phyloP scores from a whole-genome alignment of 1,139 yeast species.

The Suhomyces yuchorum region DNA sequence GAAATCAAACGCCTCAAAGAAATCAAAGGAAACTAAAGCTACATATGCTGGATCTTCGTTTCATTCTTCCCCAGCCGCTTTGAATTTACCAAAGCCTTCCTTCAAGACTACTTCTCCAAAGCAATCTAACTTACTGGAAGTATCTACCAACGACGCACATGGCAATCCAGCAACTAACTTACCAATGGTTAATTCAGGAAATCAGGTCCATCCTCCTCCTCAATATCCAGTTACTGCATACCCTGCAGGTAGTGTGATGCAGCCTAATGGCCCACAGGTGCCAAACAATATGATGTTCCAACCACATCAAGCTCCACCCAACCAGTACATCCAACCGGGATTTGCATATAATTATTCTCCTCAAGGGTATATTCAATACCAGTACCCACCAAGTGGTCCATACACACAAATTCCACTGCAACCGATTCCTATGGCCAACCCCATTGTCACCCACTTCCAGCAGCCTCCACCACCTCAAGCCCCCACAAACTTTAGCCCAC shows the following conservation, averaged over 20 bases:
- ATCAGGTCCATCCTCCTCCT: conserved; percentile 25
- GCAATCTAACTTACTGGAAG: conserved; percentile 14
- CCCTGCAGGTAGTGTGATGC: conserved; percentile 24
- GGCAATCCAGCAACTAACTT: conserved; percentile 10
- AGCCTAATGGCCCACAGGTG: conserved; percentile 7
- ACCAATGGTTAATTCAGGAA: conserved; percentile 3
- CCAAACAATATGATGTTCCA: conserved; percentile 6
- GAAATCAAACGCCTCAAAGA: conserved; percentile 10
- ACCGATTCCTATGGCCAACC: conserved; percentile 9
- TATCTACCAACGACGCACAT: background rate
- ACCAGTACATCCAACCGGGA: conserved; percentile 26
- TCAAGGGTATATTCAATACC: conserved; percentile 35
- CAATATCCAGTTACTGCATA: conserved; percentile 35
- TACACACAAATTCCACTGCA: conserved; percentile 12
- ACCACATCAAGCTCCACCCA: conserved; percentile 14
- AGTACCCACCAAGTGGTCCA: conserved; percentile 19
- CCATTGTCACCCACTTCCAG: conserved; percentile 15
- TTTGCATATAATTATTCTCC: conserved; percentile 35
- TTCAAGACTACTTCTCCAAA: conserved; percentile 40
- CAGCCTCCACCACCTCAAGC: conserved; percentile 14
- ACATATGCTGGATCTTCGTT: conserved; percentile 61
- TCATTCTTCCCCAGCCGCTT: conserved; percentile 59
- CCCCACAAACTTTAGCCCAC: background rate
- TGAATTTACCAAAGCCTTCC: conserved; percentile 58
- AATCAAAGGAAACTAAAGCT: conserved; percentile 26